A percentile compares a stretch with the other conserved stretches of the same genome.
Evolutionary conservation across 176 grass and related monocot species (phyloP).

Genomic region (Oryza glaberrima): DNA sequence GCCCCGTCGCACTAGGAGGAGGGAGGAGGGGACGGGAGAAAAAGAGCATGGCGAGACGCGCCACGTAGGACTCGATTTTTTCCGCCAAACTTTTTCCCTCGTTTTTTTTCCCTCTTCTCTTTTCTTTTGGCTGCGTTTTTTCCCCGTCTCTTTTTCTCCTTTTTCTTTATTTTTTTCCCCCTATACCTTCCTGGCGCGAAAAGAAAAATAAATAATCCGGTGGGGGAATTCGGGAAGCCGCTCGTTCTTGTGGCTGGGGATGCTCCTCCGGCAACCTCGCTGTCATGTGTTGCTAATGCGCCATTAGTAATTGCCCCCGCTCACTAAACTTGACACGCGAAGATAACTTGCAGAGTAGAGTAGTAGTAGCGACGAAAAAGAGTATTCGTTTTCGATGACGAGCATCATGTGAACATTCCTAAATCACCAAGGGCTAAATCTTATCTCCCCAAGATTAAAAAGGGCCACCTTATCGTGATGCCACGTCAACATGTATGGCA

Average conservation of each 20-base stretch:
- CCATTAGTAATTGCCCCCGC: neutral
- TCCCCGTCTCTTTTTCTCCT: neutral
- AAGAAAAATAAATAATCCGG: constrained; percentile 14
- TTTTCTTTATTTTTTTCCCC: no score
- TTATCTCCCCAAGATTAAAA: neutral
- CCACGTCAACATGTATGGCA: neutral
- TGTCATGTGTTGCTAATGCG: constrained; percentile 29
- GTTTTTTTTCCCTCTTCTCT: neutral
- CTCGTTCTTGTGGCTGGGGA: constrained; percentile 73
- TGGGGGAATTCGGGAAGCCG: constrained; percentile 49
- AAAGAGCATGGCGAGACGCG: constrained; percentile 48
- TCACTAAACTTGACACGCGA: neutral
- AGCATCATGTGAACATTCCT: neutral
- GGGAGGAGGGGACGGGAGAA: constrained; percentile 45
- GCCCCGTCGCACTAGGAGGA: constrained; percentile 20
- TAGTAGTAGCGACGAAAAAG: neutral
- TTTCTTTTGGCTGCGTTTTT: constrained; percentile 30
- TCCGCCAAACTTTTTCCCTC: neutral
- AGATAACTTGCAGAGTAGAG: neutral
- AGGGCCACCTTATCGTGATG: neutral
- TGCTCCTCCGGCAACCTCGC: constrained; percentile 43
- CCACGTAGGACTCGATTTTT: constrained; percentile 82
- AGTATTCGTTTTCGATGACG: neutral
- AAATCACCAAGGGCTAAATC: neutral
- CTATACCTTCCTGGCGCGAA: neutral